phyloP scores from a whole-genome alignment of 192 early-diverging fungal species.

The Coemansia asiatica region DNA sequence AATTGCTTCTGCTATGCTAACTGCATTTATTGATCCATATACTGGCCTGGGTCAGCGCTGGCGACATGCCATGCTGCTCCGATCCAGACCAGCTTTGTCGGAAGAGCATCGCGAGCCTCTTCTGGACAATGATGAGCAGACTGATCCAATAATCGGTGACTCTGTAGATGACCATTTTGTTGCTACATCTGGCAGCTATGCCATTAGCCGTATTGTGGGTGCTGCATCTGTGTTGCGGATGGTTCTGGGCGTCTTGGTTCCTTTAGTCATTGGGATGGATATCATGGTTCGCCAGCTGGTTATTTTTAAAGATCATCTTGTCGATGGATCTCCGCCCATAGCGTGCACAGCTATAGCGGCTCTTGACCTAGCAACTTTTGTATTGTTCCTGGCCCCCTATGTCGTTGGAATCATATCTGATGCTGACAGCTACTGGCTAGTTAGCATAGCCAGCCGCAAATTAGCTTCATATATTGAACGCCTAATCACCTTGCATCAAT shows the following conservation, averaged over 20 bases:
- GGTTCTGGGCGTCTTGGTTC: conserved; percentile 22
- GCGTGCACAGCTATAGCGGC: conserved; percentile 40
- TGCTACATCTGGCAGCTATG: not conserved
- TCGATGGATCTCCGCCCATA: conserved; percentile 38
- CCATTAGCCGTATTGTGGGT: not conserved
- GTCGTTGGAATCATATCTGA: conserved; percentile 27
- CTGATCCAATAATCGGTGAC: not conserved
- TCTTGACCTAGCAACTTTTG: conserved; percentile 35
- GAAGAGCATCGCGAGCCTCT: conserved; percentile 19
- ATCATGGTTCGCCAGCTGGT: conserved; percentile 43
- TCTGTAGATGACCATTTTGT: not conserved
- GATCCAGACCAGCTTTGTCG: not conserved
- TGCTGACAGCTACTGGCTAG: conserved; percentile 30
- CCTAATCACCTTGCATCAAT: not conserved
- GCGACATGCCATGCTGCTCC: conserved; percentile 4
- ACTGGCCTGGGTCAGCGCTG: conserved; percentile 22
- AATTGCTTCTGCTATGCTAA: conserved; percentile 25
- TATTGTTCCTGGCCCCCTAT: conserved; percentile 40
- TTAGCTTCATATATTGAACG: conserved; percentile 17
- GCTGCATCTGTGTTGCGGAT: conserved; percentile 22
- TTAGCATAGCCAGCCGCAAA: conserved; percentile 2
- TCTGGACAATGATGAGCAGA: conserved; percentile 5
- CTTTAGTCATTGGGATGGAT: conserved; percentile 38
- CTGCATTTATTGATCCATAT: conserved; percentile 29
- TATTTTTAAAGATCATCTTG: conserved; percentile 45